Percentiles rank a stretch among this genome's conserved stretches.
Evolutionary conservation across 176 grass and related monocot genomes (phyloP).

Genomic region (Alloteropsis semialata): DNA sequence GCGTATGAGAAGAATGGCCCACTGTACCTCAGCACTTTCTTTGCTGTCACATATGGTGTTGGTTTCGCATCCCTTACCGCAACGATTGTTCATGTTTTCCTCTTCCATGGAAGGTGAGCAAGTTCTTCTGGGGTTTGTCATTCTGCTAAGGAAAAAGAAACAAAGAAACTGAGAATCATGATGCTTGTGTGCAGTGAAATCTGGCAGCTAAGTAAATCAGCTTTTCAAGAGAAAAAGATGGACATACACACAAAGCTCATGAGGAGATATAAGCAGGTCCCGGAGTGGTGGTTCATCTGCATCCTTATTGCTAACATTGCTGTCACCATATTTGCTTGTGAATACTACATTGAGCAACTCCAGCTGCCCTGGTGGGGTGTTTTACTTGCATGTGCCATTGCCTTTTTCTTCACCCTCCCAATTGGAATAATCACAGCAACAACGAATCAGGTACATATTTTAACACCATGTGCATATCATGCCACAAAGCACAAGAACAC

Average conservation of each 20-base stretch:
- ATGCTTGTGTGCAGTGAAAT: conserved; percentile 55
- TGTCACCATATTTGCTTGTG: conserved; percentile 72
- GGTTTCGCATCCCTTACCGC: conserved; percentile 86
- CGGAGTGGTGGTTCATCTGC: conserved; percentile 82
- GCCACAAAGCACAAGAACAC: background rate
- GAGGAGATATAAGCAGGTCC: conserved; percentile 81
- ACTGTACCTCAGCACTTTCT: conserved; percentile 83
- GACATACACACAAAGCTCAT: conserved; percentile 89
- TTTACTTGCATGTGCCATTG: conserved; percentile 75
- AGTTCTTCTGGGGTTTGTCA: background rate
- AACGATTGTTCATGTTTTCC: conserved; percentile 72
- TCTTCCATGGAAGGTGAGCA: conserved; percentile 87
- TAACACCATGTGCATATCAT: background rate
- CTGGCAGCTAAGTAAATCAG: conserved; percentile 83
- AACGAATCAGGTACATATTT: conserved; percentile 67
- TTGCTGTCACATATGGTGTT: conserved; percentile 69
- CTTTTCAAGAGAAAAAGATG: conserved; percentile 66
- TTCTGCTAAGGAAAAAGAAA: background rate
- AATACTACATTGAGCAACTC: conserved; percentile 95
- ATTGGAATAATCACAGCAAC: conserved; percentile 94
- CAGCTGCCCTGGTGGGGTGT: conserved; percentile 98
- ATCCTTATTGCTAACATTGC: conserved; percentile 67
- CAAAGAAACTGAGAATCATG: background rate
- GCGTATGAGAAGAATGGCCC: conserved; percentile 70
- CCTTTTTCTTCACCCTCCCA: conserved; percentile 84